These are phyloP conservation scores for Apiotrichum domesticum DNA, from an alignment of 1,284 basidiomycete species.

Conservation along the genomic window DNA sequence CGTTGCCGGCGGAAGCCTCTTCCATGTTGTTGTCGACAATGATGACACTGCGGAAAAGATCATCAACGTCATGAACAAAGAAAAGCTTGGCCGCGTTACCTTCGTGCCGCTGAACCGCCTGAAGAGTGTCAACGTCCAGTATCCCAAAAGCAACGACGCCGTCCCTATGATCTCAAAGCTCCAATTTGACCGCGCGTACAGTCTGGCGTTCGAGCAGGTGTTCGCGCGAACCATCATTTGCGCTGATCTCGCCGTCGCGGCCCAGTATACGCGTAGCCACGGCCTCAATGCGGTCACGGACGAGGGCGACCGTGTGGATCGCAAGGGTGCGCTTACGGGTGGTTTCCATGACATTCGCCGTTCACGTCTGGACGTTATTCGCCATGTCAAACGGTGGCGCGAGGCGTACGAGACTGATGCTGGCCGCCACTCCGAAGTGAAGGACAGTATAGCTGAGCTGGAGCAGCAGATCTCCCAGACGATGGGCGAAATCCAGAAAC, in stretches of 20 bases:
- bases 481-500: constrained; percentile 66
- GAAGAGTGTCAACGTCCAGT: constrained; percentile 59
- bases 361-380: constrained; percentile 83
- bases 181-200: constrained; percentile 63
- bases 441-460: constrained; percentile 59
- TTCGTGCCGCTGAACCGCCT: constrained; percentile 99
- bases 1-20: constrained; percentile 82
- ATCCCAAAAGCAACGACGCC: constrained; percentile 78
- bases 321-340: constrained; percentile 91
- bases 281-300: constrained; percentile 94
- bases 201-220: constrained; percentile 82
- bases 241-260: constrained; percentile 81
- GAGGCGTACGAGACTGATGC: constrained; percentile 64
- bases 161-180: constrained; percentile 83
- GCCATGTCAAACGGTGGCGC: constrained; percentile 70
- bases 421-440: constrained; percentile 65
- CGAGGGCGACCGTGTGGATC: constrained; percentile 95
- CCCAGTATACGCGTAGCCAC: constrained; percentile 90
- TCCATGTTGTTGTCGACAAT: constrained; percentile 95
- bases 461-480: constrained; percentile 83
- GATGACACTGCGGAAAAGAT: constrained; percentile 85
- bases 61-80: constrained; percentile 84
- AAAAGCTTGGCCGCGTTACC: constrained; percentile 88
- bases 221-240: constrained; percentile 97
- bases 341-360: constrained; percentile 90